Percentiles rank a stretch among this genome's conserved stretches.
These are phyloP conservation scores for Calamus simplicifolius DNA, from an alignment of 176 grass and related monocot species.

Conservation along the genomic window DNA sequence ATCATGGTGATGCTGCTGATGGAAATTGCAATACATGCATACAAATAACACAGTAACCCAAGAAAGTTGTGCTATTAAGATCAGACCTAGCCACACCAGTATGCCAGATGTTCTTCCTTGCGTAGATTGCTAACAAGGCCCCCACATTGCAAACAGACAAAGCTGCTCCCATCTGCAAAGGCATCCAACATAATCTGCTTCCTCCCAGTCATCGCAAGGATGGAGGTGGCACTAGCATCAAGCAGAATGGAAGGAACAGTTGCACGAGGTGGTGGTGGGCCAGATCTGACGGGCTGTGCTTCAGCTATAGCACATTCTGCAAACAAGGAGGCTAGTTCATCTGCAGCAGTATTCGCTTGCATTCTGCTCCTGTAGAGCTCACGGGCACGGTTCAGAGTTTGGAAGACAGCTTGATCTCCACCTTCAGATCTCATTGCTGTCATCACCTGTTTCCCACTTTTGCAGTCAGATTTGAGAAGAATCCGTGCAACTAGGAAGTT, in stretches of 20 bases:
- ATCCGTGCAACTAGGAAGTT: neutral
- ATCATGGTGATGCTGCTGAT: conserved; percentile 9
- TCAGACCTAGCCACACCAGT: conserved; percentile 63
- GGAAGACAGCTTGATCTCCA: conserved; percentile 70
- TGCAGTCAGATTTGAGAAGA: neutral
- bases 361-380: conserved; percentile 61
- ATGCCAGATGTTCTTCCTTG: conserved; percentile 76
- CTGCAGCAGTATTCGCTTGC: conserved; percentile 31
- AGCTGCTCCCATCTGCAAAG: conserved; percentile 85
- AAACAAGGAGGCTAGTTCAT: conserved; percentile 73
- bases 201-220: conserved; percentile 68
- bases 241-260: conserved; percentile 37
- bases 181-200: conserved; percentile 91
- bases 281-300: conserved; percentile 30
- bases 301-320: conserved; percentile 90
- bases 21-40: conserved; percentile 12
- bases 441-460: conserved; percentile 39
- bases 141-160: conserved; percentile 82
- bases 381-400: conserved; percentile 65
- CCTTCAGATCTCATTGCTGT: conserved; percentile 72
- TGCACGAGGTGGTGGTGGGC: conserved; percentile 17
- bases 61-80: conserved; percentile 10
- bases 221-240: conserved; percentile 43
- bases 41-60: conserved; percentile 2
- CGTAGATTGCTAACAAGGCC: conserved; percentile 71